A percentile compares a stretch with the other conserved stretches of the same genome.
These are phyloP conservation scores for Hypoxylon sp. DNA, from an alignment of 2,329 filamentous ascomycete species.

Conservation along the genomic window DNA sequence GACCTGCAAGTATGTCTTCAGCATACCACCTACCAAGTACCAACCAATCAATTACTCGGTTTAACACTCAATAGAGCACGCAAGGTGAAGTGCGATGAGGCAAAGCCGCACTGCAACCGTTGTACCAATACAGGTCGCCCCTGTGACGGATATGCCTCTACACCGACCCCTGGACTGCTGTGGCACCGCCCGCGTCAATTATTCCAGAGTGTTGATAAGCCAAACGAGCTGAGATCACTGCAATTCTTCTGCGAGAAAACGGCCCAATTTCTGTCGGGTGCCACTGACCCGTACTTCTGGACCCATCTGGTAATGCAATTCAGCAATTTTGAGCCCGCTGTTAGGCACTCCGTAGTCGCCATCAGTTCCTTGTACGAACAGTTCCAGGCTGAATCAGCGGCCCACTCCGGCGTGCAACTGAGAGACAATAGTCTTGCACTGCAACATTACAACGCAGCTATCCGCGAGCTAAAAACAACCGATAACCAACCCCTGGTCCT, in stretches of 20 bases:
- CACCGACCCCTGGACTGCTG: constrained; percentile 45
- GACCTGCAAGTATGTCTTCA: constrained; percentile 40
- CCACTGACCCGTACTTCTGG: constrained; percentile 60
- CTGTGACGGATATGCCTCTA: constrained; percentile 53
- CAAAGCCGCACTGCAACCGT: constrained; percentile 50
- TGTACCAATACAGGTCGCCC: constrained; percentile 51
- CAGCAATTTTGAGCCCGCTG: constrained; percentile 57
- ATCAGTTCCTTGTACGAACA: constrained; percentile 60
- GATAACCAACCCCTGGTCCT: constrained; percentile 57
- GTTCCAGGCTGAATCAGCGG: constrained; percentile 25
- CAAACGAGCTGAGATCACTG: constrained; percentile 54
- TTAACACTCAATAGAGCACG: constrained; percentile 44
- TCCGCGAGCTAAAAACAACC: constrained; percentile 54
- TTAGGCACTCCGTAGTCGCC: constrained; percentile 58
- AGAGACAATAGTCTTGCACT: constrained; percentile 55
- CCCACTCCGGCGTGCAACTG: constrained; percentile 22
- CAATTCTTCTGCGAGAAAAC: constrained; percentile 58
- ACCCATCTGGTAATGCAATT: constrained; percentile 60
- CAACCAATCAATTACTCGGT: constrained; percentile 9
- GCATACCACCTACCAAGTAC: not conserved
- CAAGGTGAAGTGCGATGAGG: constrained; percentile 53
- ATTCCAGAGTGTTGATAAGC: constrained; percentile 47
- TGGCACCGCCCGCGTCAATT: constrained; percentile 57
- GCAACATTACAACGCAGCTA: constrained; percentile 60
- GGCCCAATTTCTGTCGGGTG: constrained; percentile 56